These are phyloP conservation scores for Yueomyces sp. DNA, from an alignment of 805 yeast species.

Conservation along the genomic window DNA sequence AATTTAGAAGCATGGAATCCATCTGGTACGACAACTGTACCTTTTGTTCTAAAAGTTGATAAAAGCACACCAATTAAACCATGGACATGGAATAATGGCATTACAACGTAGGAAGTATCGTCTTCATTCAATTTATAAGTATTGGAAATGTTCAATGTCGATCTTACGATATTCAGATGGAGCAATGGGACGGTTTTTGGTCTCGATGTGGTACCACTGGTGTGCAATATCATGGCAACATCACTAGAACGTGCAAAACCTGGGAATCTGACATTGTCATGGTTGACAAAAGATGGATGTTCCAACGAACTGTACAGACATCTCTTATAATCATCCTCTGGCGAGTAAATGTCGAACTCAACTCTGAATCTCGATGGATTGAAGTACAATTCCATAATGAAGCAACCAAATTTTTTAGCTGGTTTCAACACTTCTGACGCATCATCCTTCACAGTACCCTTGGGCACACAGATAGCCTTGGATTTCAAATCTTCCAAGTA, in stretches of 20 bases:
- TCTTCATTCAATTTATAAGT: slow-evolving; percentile 37
- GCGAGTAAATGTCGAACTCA: slow-evolving; percentile 26
- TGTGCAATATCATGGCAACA: slow-evolving; percentile 53
- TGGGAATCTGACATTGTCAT: slow-evolving; percentile 20
- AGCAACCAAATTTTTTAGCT: slow-evolving; percentile 34
- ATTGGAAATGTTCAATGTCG: slow-evolving; percentile 43
- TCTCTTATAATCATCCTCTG: slow-evolving; percentile 15
- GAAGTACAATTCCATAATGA: slow-evolving; percentile 41
- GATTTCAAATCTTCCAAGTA: slow-evolving; percentile 50
- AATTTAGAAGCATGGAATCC: slow-evolving; percentile 47
- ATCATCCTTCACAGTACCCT: slow-evolving; percentile 26
- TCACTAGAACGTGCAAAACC: slow-evolving; percentile 36
- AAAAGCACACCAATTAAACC: slow-evolving; percentile 56
- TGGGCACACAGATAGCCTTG: slow-evolving; percentile 43
- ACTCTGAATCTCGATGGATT: slow-evolving; percentile 28
- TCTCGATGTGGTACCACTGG: slow-evolving; percentile 66
- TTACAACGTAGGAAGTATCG: slow-evolving; percentile 51
- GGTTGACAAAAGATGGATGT: slow-evolving; percentile 22
- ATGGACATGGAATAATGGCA: slow-evolving; percentile 72
- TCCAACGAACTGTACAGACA: slow-evolving; percentile 14
- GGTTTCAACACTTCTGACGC: slow-evolving; percentile 34
- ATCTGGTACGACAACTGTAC: slow-evolving; percentile 48
- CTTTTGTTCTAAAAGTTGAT: slow-evolving; percentile 47
- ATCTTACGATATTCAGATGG: slow-evolving; percentile 47
- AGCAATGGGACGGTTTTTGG: slow-evolving; percentile 67